Percentiles rank a stretch among this genome's conserved stretches.
Evolutionary conservation across 305 asterid genomes (phyloP).

Genomic region (Rubia balearica): DNA sequence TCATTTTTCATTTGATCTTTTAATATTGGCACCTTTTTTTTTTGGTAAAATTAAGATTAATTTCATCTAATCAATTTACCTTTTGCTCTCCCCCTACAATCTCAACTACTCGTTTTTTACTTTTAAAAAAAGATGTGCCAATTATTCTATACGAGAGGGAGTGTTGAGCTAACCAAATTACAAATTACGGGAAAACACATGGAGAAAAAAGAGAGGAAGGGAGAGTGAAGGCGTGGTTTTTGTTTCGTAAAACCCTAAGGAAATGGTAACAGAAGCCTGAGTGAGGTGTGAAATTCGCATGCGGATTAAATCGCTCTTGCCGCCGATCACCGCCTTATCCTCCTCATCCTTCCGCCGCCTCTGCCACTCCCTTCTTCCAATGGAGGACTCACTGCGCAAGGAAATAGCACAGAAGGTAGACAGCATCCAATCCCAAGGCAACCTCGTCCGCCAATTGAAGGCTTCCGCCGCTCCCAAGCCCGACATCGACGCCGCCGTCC

Average conservation of each 20-base stretch:
- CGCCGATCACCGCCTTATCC: not conserved
- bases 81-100: no score
- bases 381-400: slow-evolving; percentile 29
- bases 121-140: no score
- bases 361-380: not conserved
- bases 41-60: no score
- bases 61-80: no score
- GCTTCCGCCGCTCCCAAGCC: slow-evolving; percentile 30
- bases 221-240: not conserved
- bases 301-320: not conserved
- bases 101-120: no score
- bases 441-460: slow-evolving; percentile 24
- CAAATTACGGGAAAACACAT: no score
- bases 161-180: no score
- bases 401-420: slow-evolving; percentile 24
- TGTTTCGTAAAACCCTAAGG: slow-evolving; percentile 1
- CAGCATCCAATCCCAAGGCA: slow-evolving; percentile 24
- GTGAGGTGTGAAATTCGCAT: not conserved
- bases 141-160: no score
- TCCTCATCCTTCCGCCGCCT: not conserved
- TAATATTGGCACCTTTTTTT: no score
- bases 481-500: slow-evolving; percentile 30
- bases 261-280: not conserved
- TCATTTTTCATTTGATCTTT: no score
- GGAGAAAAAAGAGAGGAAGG: not conserved